These are phyloP conservation scores for Aphanomyces euteiches DNA, from an alignment of 352 stramenopile genomes.

Conservation along the genomic window DNA sequence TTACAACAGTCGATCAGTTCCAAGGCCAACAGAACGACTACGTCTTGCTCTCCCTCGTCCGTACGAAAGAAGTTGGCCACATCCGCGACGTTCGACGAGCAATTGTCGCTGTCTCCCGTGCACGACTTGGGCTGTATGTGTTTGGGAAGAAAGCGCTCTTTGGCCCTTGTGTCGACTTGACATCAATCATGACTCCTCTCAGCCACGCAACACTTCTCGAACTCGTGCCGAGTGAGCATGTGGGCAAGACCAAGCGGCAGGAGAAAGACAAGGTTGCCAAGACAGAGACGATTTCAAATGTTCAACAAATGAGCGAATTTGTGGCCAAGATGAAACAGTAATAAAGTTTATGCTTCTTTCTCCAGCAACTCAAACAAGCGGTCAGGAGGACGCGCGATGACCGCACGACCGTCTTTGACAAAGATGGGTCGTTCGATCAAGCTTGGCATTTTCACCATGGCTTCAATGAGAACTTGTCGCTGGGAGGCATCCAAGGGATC, in stretches of 20 bases:
- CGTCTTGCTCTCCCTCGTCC: slow-evolving; percentile 92
- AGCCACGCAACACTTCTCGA: slow-evolving; percentile 40
- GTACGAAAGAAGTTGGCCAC: slow-evolving; percentile 87
- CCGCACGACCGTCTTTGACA: slow-evolving; percentile 15
- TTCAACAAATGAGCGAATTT: slow-evolving; percentile 11
- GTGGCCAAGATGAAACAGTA: slow-evolving; percentile 2
- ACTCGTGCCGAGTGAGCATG: slow-evolving; percentile 39
- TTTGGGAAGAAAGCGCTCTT: slow-evolving; percentile 80
- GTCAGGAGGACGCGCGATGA: slow-evolving; percentile 21
- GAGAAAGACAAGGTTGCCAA: slow-evolving; percentile 5
- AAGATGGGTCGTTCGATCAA: slow-evolving; percentile 30
- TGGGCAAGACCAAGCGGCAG: slow-evolving; percentile 8
- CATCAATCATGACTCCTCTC: slow-evolving; percentile 44
- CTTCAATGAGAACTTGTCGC: neutral
- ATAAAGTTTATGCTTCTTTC: neutral
- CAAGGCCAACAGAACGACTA: slow-evolving; percentile 95
- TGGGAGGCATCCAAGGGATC: neutral
- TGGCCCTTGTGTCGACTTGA: slow-evolving; percentile 66
- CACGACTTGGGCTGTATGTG: slow-evolving; percentile 92
- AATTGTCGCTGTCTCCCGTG: slow-evolving; percentile 89
- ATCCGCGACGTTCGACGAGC: slow-evolving; percentile 90
- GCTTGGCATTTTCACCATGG: slow-evolving; percentile 15
- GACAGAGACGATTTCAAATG: neutral
- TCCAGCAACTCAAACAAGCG: slow-evolving; percentile 16
- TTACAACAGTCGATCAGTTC: slow-evolving; percentile 94